A percentile compares a stretch with the other conserved stretches of the same genome.
phyloP scores from a whole-genome alignment of 441 rosid species.

The Dalechampia spathulata region DNA sequence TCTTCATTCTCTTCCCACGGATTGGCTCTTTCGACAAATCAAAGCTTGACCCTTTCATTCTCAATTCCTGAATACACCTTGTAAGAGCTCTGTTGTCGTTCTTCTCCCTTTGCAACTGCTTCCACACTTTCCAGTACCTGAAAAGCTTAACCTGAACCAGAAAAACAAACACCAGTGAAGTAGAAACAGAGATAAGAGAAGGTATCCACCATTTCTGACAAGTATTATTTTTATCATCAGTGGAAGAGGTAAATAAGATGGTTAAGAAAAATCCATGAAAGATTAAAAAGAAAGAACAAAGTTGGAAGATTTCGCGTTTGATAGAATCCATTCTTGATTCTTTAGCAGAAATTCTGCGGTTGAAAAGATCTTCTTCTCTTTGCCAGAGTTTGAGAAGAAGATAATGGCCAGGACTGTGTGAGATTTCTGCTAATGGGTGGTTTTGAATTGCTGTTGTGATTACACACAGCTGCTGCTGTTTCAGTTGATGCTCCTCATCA shows the following conservation, averaged over 20 bases:
- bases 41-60: conserved; percentile 92
- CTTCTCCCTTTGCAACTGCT: conserved; percentile 64
- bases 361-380: conserved; percentile 64
- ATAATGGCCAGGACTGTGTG: conserved; percentile 80
- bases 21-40: conserved; percentile 77
- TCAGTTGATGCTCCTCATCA: conserved; percentile 57
- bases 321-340: conserved; percentile 67
- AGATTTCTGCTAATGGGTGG: conserved; percentile 82
- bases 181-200: conserved; percentile 34
- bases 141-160: conserved; percentile 65
- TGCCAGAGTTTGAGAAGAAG: conserved; percentile 89
- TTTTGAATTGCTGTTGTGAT: conserved; percentile 51
- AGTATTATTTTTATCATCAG: background rate
- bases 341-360: conserved; percentile 38
- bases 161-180: conserved; percentile 57
- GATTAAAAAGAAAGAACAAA: conserved; percentile 62
- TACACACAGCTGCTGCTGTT: conserved; percentile 19
- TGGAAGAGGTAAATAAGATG: conserved; percentile 52
- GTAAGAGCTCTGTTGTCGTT: conserved; percentile 55
- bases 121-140: conserved; percentile 61
- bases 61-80: conserved; percentile 69
- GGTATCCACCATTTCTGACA: conserved; percentile 91
- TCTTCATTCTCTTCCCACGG: conserved; percentile 73
- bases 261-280: conserved; percentile 68
- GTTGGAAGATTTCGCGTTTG: conserved; percentile 75